phyloP scores from a whole-genome alignment of 2,329 filamentous ascomycete genomes.

The Cercospora sp. region DNA sequence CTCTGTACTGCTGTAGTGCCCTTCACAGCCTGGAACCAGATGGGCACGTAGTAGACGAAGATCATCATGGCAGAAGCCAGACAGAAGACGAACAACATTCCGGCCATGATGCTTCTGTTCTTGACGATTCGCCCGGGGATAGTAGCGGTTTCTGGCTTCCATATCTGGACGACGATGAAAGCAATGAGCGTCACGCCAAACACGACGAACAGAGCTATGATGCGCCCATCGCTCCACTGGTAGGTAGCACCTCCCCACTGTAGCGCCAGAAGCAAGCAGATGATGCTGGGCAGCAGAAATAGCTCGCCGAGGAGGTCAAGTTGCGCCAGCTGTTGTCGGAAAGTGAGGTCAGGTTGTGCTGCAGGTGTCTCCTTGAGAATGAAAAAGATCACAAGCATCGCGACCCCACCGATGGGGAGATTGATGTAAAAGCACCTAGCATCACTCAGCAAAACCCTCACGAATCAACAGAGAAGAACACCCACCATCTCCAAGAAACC shows the following conservation, averaged over 20 bases:
- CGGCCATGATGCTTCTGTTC: slow-evolving; percentile 45
- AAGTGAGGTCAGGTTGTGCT: slow-evolving; percentile 26
- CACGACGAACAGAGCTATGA: slow-evolving; percentile 48
- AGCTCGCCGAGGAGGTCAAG: slow-evolving; percentile 48
- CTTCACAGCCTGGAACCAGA: slow-evolving; percentile 54
- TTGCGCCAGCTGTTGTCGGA: slow-evolving; percentile 44
- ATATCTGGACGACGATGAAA: slow-evolving; percentile 46
- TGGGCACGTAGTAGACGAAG: slow-evolving; percentile 47
- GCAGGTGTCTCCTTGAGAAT: slow-evolving; percentile 39
- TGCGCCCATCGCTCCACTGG: slow-evolving; percentile 41
- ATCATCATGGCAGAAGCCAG: slow-evolving; percentile 47
- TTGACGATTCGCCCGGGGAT: slow-evolving; percentile 47
- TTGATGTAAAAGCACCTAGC: slow-evolving; percentile 41
- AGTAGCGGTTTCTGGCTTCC: slow-evolving; percentile 45
- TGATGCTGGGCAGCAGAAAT: slow-evolving; percentile 43
- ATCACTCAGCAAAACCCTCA: neutral
- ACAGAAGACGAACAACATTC: slow-evolving; percentile 43
- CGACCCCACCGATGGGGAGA: slow-evolving; percentile 45
- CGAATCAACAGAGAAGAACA: neutral
- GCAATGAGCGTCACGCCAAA: slow-evolving; percentile 41
- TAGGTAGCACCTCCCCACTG: slow-evolving; percentile 53
- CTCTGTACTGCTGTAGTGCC: slow-evolving; percentile 46
- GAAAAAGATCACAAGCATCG: slow-evolving; percentile 43
- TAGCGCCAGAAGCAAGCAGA: slow-evolving; percentile 50
- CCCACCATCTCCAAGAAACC: slow-evolving; percentile 41